These are phyloP conservation scores for Phallus indusiatus DNA, from an alignment of 768 basidiomycete species.

Conservation along the genomic window DNA sequence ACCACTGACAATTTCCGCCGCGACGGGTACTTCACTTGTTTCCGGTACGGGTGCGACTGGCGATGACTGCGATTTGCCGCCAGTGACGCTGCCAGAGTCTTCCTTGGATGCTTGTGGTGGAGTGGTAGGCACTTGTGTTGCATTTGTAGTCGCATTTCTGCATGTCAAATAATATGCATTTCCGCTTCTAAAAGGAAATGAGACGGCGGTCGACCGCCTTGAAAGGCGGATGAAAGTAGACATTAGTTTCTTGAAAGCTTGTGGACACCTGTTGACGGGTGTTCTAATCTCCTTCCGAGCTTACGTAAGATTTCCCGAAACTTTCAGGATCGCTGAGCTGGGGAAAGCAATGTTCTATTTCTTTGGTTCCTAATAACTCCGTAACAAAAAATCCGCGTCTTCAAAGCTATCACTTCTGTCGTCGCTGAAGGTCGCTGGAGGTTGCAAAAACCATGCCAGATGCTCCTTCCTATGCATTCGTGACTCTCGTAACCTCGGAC, in stretches of 20 bases:
- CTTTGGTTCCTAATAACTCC: not conserved
- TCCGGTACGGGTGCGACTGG: slow-evolving; percentile 2
- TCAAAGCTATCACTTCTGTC: not conserved
- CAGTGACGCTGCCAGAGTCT: not conserved
- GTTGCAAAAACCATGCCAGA: not conserved
- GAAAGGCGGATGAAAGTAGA: not conserved
- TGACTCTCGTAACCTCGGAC: slow-evolving; percentile 87
- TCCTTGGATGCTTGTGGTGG: not conserved
- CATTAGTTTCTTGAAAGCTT: not conserved
- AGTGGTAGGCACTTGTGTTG: not conserved
- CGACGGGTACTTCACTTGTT: slow-evolving; percentile 45
- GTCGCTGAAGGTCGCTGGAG: not conserved
- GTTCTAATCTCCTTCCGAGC: not conserved
- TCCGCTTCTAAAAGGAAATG: not conserved
- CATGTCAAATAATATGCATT: not conserved
- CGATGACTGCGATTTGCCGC: not conserved
- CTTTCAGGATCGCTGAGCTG: not conserved
- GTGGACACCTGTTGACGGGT: not conserved
- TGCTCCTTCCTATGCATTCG: slow-evolving; percentile 58
- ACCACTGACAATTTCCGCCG: slow-evolving; percentile 78
- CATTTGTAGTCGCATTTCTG: not conserved
- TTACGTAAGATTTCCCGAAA: not conserved
- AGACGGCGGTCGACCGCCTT: not conserved
- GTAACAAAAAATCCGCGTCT: not conserved
- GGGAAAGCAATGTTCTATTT: not conserved